A percentile compares a stretch with the other conserved stretches of the same genome.
These are phyloP conservation scores for Geoglossum glabrum DNA, from an alignment of 495 filamentous ascomycete genomes.

Conservation along the genomic window DNA sequence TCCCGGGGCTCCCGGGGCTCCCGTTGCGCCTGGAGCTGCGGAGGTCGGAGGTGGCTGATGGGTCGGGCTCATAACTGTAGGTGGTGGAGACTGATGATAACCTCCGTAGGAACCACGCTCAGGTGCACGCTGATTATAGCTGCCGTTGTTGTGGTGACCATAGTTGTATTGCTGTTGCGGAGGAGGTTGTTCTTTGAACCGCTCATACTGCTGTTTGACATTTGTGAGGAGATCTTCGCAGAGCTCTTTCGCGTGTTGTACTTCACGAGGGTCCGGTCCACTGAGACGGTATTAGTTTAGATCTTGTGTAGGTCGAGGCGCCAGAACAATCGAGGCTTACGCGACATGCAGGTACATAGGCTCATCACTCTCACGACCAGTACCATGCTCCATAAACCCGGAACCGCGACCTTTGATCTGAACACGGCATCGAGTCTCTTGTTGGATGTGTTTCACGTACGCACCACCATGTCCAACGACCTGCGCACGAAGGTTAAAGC, in stretches of 20 bases:
- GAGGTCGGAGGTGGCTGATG: slow-evolving; percentile 10
- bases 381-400: slow-evolving; percentile 72
- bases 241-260: slow-evolving; percentile 69
- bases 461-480: slow-evolving; percentile 84
- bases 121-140: slow-evolving; percentile 10
- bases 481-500: slow-evolving; percentile 92
- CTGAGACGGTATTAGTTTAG: slow-evolving; percentile 22
- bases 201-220: slow-evolving; percentile 69
- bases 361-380: slow-evolving; percentile 76
- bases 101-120: slow-evolving; percentile 10
- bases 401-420: slow-evolving; percentile 98
- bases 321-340: slow-evolving; percentile 40
- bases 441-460: slow-evolving; percentile 94
- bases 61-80: neutral
- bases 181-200: slow-evolving; percentile 60
- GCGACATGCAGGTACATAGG: slow-evolving; percentile 90
- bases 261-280: slow-evolving; percentile 68
- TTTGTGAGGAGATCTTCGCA: slow-evolving; percentile 71
- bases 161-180: slow-evolving; percentile 13
- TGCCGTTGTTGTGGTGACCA: slow-evolving; percentile 9
- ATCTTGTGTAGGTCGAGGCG: neutral
- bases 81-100: neutral
- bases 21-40: slow-evolving; percentile 22
- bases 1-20: slow-evolving; percentile 14
- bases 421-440: slow-evolving; percentile 81